A percentile compares a stretch with the other conserved stretches of the same genome.
Evolutionary conservation across 1,284 basidiomycete species (phyloP).

Genomic region (Rhodotorula sp.): DNA sequence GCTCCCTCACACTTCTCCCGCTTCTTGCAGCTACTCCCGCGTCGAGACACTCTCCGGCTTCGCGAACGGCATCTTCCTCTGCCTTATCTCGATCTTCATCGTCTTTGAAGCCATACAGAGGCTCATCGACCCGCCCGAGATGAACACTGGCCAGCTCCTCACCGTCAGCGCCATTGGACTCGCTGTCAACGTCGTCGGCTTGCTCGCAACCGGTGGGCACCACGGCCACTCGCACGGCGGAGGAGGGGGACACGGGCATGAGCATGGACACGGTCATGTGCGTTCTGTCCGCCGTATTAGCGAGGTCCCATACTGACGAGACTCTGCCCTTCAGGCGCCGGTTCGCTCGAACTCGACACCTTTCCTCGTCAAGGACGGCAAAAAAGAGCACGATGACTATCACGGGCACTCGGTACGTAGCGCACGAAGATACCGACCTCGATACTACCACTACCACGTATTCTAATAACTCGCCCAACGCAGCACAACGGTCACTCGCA

Average conservation of each 20-base stretch:
- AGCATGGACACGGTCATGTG: slow-evolving; percentile 39
- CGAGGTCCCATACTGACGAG: not conserved
- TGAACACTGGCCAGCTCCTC: slow-evolving; percentile 92
- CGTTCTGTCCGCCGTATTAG: not conserved
- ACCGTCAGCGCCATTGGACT: slow-evolving; percentile 86
- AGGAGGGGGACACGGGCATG: slow-evolving; percentile 41
- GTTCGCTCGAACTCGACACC: slow-evolving; percentile 24
- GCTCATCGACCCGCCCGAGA: slow-evolving; percentile 93
- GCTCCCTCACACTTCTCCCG: not conserved
- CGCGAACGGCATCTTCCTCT: slow-evolving; percentile 94
- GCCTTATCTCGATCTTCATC: slow-evolving; percentile 96
- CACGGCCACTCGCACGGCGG: slow-evolving; percentile 51
- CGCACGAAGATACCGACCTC: too few species aligned
- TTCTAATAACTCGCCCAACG: not conserved
- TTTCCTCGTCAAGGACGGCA: slow-evolving; percentile 20
- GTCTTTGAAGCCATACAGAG: slow-evolving; percentile 96
- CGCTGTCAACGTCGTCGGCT: slow-evolving; percentile 93
- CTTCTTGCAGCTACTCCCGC: slow-evolving; percentile 70
- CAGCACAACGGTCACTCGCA: slow-evolving; percentile 23
- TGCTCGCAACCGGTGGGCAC: slow-evolving; percentile 87
- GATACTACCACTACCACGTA: too few species aligned
- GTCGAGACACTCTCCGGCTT: slow-evolving; percentile 99
- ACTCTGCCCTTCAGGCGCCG: slow-evolving; percentile 1
- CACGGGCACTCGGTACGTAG: slow-evolving; percentile 21
- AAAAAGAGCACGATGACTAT: slow-evolving; percentile 1